A percentile compares a stretch with the other conserved stretches of the same genome.
These are phyloP conservation scores for Marvania coccoides DNA, from an alignment of 139 green algal species.

Conservation along the genomic window DNA sequence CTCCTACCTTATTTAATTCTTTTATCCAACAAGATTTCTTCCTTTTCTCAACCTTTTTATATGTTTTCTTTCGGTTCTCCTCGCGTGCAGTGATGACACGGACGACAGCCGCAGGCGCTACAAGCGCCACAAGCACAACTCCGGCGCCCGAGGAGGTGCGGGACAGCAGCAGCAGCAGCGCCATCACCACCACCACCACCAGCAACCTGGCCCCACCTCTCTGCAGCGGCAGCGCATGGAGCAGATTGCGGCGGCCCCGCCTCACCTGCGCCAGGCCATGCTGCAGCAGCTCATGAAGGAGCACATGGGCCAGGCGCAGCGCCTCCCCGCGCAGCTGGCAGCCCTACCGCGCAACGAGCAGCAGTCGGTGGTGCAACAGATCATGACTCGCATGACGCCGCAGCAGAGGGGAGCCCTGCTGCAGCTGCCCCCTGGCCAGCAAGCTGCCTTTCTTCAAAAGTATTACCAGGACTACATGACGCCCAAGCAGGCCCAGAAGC, in stretches of 20 bases:
- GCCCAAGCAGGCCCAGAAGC: not conserved
- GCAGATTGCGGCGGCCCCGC: constrained; percentile 4
- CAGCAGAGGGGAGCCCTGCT: constrained; percentile 1
- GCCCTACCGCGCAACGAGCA: not conserved
- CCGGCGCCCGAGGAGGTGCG: not conserved
- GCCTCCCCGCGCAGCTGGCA: not conserved
- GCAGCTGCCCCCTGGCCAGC: constrained; percentile 4
- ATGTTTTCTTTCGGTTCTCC: no score
- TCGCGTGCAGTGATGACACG: not conserved
- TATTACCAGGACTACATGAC: not conserved
- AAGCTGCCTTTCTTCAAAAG: not conserved
- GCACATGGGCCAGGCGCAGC: not conserved
- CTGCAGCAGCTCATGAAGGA: constrained; percentile 28
- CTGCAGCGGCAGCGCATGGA: not conserved
- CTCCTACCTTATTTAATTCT: no score
- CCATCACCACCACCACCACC: not conserved
- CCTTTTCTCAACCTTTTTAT: no score
- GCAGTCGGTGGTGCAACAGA: constrained; percentile 9
- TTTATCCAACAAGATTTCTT: no score
- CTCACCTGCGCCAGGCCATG: constrained; percentile 12
- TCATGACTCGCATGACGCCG: constrained; percentile 1
- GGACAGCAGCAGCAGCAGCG: not conserved
- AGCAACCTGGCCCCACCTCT: not conserved
- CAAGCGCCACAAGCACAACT: not conserved
- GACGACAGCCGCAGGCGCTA: not conserved